A percentile compares a stretch with the other conserved stretches of the same genome.
These are phyloP conservation scores for Kodamaea jinghongensis DNA, from an alignment of 805 yeast species.

Conservation along the genomic window DNA sequence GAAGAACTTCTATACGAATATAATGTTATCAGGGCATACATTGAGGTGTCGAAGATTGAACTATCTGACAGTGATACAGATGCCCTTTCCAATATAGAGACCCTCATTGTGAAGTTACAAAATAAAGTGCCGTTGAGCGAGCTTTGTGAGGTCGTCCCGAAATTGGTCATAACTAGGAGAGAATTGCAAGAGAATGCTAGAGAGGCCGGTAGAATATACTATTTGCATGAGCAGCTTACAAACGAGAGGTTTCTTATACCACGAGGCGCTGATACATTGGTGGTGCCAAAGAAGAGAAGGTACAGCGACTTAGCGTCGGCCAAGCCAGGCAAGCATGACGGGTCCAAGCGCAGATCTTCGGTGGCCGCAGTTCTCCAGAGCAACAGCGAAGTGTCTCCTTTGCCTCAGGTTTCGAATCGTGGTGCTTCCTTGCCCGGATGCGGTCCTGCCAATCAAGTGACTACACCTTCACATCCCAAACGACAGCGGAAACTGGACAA, in stretches of 20 bases:
- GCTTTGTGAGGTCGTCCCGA: constrained; percentile 19
- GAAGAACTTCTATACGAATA: constrained; percentile 28
- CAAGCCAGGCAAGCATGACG: too few relatives aligned
- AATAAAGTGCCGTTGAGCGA: constrained; percentile 21
- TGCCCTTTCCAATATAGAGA: constrained; percentile 16
- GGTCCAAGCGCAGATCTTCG: too few relatives aligned
- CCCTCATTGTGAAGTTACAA: constrained; percentile 18
- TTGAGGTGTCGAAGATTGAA: constrained; percentile 17
- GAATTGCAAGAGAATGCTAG: constrained; percentile 28
- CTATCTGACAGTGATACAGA: constrained; percentile 8
- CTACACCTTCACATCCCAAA: too few relatives aligned
- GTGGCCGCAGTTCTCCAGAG: too few relatives aligned
- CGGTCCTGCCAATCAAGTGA: too few relatives aligned
- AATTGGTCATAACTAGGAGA: constrained; percentile 27
- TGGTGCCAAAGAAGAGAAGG: too few relatives aligned
- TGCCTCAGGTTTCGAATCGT: too few relatives aligned
- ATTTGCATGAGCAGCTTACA: constrained; percentile 9
- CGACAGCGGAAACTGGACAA: too few relatives aligned
- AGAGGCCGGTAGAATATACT: constrained; percentile 30
- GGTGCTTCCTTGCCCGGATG: too few relatives aligned
- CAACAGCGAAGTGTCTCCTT: too few relatives aligned
- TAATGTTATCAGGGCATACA: constrained; percentile 23
- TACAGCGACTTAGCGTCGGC: too few relatives aligned
- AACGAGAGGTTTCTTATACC: too few relatives aligned
- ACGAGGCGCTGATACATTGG: background rate